phyloP scores from a whole-genome alignment of 2,329 filamentous ascomycete genomes.

The Coniochaeta sp. region DNA sequence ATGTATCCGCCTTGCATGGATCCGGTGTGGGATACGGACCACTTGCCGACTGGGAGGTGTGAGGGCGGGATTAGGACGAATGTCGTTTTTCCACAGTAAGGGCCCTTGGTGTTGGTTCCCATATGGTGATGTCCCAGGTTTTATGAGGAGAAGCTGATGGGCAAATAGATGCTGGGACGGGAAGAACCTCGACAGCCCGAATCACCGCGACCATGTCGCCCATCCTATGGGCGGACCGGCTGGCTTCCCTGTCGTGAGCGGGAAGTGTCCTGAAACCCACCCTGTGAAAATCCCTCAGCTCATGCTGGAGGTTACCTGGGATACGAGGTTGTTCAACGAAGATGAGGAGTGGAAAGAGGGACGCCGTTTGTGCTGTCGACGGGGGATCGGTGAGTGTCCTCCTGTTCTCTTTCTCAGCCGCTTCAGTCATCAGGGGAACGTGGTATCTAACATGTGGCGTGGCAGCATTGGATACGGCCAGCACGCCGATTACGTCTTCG shows the following conservation, averaged over 20 bases:
- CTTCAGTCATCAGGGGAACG: too few relatives aligned
- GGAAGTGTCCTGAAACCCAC: conserved; percentile 15
- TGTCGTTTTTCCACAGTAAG: conserved; percentile 18
- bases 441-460: not conserved
- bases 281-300: conserved; percentile 22
- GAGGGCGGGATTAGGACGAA: conserved; percentile 18
- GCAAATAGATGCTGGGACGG: conserved; percentile 19
- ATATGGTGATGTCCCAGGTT: not conserved
- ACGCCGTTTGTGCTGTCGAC: conserved; percentile 25
- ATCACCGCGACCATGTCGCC: conserved; percentile 23
- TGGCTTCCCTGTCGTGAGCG: conserved; percentile 6
- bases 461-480: conserved; percentile 28
- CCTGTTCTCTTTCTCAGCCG: not conserved
- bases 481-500: conserved; percentile 33
- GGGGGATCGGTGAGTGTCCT: conserved; percentile 16
- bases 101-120: not conserved
- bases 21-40: conserved; percentile 13
- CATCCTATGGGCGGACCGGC: conserved; percentile 16
- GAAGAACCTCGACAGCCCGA: conserved; percentile 8
- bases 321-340: conserved; percentile 28
- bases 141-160: not conserved
- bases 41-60: conserved; percentile 15
- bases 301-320: conserved; percentile 34
- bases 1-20: not conserved
- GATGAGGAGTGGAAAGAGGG: conserved; percentile 23